These are phyloP conservation scores for Protostelium mycophagum DNA, from an alignment of 78 protist species.

Conservation along the genomic window DNA sequence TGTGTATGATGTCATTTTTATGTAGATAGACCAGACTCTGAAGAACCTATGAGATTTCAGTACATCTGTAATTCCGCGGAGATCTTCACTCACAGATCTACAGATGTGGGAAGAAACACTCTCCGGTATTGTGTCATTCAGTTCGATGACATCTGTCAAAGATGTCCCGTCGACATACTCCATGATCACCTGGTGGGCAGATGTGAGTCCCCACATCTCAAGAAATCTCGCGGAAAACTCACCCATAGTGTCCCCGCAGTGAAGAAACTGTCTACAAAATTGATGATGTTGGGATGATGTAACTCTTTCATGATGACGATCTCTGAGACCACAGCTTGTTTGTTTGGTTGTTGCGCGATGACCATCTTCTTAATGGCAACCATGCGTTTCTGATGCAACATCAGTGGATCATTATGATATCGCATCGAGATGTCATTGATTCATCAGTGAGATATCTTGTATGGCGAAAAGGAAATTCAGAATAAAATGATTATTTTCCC, in stretches of 20 bases:
- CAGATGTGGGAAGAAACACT: slow-evolving; percentile 28
- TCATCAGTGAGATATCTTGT: too few species aligned
- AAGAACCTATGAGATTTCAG: slow-evolving; percentile 7
- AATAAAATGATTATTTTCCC: not conserved
- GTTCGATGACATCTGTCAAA: slow-evolving; percentile 56
- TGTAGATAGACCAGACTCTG: slow-evolving; percentile 44
- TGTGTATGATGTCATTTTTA: slow-evolving; percentile 36
- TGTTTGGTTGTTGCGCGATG: slow-evolving; percentile 37
- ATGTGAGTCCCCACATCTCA: too few species aligned
- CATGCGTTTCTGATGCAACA: not conserved
- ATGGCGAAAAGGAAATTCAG: not conserved
- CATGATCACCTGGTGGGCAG: slow-evolving; percentile 45
- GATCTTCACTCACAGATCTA: slow-evolving; percentile 6
- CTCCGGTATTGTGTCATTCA: slow-evolving; percentile 13
- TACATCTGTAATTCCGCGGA: not conserved
- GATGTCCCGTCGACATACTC: slow-evolving; percentile 69
- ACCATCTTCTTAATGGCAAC: slow-evolving; percentile 61
- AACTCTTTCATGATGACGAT: slow-evolving; percentile 37
- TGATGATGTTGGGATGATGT: slow-evolving; percentile 56
- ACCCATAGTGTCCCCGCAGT: slow-evolving; percentile 44
- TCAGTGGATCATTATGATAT: too few species aligned
- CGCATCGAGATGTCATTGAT: too few species aligned
- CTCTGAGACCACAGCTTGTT: slow-evolving; percentile 51
- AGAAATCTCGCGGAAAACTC: slow-evolving; percentile 2
- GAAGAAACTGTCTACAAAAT: slow-evolving; percentile 22